Base-by-base conservation (phyloP, 805 yeast species). In the Wickerhamomyces chaumierensis region DNA sequence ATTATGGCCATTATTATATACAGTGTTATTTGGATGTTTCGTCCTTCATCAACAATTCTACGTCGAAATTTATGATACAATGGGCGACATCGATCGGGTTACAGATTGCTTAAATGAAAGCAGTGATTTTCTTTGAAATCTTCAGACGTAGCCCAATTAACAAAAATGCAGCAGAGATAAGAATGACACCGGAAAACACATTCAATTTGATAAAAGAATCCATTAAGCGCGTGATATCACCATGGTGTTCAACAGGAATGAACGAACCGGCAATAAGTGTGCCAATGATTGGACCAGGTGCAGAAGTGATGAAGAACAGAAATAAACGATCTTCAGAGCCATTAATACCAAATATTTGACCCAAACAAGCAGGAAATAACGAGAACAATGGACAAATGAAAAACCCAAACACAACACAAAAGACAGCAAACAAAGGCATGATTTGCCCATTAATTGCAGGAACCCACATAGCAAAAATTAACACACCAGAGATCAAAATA, bases 221-320 rank as follows among this genome's bases (percentile, higher is more conserved):
- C 14, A 49, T 12, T 16, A 47, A 36, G 5, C 5, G 6, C 21
- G 33, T 39, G 9, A 32, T 12, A 2, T 33, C 34, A 9, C 36
- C 14, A 1, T 42, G 37, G 5, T 41, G 33, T 5, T 42, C 44
- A 13, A 23, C 29, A 1, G 51, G 51, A 16, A 49, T 48, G 42
- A 49, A 49, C 5, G 48, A 44, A 3, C 54, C 54, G 19, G 51
- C 48, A 17, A 49, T 48, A n/a, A n/a, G n/a, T n/a, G n/a, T n/a
- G n/a, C n/a, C n/a, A n/a, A 21, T 21, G 9, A 50, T 41, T 1
- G 54, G 53, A 2, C 52, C 54, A 5, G 53, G 54, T 3, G 47
- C 32, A 11, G 50, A 39, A 3, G 42, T 42, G 31, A 47, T 28
- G 4, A 47, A 31, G 31, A 44, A 45, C 33, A 50, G 37, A 0